Conservation (phyloP, 176 grass and related monocot genomes). For the Phoenix dactylifera region DNA sequence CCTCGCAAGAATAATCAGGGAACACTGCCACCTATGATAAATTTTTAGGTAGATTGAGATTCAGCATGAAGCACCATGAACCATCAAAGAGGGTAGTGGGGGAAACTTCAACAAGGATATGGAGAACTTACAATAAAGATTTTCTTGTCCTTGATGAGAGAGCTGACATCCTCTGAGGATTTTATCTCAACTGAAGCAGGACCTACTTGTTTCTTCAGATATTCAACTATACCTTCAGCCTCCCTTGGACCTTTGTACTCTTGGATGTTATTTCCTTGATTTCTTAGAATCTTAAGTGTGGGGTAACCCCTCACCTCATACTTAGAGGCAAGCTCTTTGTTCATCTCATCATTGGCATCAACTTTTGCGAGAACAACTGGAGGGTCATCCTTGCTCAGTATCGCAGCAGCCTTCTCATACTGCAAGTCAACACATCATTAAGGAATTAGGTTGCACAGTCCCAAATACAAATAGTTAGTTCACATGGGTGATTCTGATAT, state of each 20-base stretch:
- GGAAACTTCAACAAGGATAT: no score
- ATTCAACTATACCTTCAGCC: constrained; percentile 54
- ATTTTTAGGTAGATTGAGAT: constrained; percentile 1
- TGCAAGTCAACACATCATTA: constrained; percentile 30
- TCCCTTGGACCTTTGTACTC: constrained; percentile 58
- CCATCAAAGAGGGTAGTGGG: no score
- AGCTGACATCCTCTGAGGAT: constrained; percentile 26
- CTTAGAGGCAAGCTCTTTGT: constrained; percentile 64
- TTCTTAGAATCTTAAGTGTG: constrained; percentile 63
- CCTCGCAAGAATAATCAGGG: constrained; percentile 47
- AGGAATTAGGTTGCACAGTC: neutral
- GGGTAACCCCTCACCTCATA: constrained; percentile 51
- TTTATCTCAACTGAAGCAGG: constrained; percentile 53
- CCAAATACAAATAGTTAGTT: no score
- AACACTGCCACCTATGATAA: constrained; percentile 71
- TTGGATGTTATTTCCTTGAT: constrained; percentile 32
- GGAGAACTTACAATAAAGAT: constrained; percentile 55
- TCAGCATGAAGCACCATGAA: no score
- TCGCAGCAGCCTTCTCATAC: constrained; percentile 68
- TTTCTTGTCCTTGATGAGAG: constrained; percentile 33
- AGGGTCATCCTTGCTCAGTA: constrained; percentile 41
- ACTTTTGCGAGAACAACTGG: constrained; percentile 51
- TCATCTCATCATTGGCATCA: constrained; percentile 49
- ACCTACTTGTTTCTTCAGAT: constrained; percentile 65
- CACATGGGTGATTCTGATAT: no score